phyloP scores from a whole-genome alignment of 257 asterid genomes.

The Apocynum venetum region DNA sequence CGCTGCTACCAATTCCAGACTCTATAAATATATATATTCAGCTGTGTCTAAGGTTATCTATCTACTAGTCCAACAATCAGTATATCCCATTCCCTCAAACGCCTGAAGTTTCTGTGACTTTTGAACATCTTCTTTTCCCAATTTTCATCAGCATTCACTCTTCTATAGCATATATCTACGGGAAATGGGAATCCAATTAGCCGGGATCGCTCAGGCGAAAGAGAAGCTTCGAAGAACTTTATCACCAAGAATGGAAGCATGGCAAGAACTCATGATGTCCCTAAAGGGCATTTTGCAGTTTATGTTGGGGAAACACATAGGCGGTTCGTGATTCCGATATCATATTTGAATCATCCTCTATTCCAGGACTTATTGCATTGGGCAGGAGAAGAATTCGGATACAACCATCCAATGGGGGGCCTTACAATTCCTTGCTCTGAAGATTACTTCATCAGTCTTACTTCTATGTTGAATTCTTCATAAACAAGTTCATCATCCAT shows the following conservation, averaged over 20 bases:
- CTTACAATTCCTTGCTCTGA: constrained; percentile 47
- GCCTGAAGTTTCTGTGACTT: background rate
- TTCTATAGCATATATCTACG: background rate
- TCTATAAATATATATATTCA: constrained; percentile 19
- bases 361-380: constrained; percentile 56
- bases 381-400: constrained; percentile 71
- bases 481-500: background rate
- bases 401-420: constrained; percentile 42
- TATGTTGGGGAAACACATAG: constrained; percentile 25
- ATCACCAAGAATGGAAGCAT: constrained; percentile 36
- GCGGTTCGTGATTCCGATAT: constrained; percentile 32
- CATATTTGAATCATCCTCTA: constrained; percentile 41
- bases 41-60: background rate
- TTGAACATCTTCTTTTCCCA: background rate
- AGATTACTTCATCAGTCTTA: constrained; percentile 33
- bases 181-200: constrained; percentile 44
- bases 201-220: constrained; percentile 54
- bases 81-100: background rate
- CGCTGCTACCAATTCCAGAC: background rate
- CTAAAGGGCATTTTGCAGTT: constrained; percentile 28
- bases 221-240: constrained; percentile 39
- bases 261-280: constrained; percentile 15
- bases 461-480: constrained; percentile 22
- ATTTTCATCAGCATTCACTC: too few species aligned
- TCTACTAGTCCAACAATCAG: too few species aligned